Evolutionary conservation across 805 yeast genomes (phyloP).

Genomic region (Candida hispaniensis): DNA sequence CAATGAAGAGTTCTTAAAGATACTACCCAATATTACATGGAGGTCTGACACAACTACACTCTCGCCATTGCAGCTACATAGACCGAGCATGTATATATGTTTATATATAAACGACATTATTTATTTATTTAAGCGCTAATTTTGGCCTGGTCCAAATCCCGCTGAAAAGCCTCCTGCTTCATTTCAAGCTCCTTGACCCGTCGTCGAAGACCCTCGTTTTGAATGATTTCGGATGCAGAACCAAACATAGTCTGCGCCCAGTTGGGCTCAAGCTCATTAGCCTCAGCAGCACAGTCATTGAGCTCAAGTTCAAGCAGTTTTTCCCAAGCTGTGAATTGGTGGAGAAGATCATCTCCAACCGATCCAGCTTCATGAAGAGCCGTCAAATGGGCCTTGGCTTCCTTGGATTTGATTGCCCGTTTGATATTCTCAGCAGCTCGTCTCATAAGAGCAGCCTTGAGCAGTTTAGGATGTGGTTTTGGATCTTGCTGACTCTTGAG

Average conservation of each 20-base stretch:
- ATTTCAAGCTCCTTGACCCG: conserved; percentile 36
- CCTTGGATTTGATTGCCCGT: conserved; percentile 72
- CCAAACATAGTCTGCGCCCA: conserved; percentile 74
- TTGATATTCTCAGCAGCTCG: conserved; percentile 84
- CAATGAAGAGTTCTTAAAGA: too few species aligned
- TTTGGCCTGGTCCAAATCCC: conserved; percentile 15
- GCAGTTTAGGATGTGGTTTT: conserved; percentile 65
- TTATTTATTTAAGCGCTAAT: conserved; percentile 4
- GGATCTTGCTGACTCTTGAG: conserved; percentile 40
- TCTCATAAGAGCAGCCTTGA: conserved; percentile 55
- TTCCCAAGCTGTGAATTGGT: conserved; percentile 65
- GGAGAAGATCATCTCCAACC: conserved; percentile 81
- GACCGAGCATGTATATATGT: too few species aligned
- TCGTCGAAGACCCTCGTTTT: conserved; percentile 82
- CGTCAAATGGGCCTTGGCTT: conserved; percentile 57
- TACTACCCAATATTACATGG: too few species aligned
- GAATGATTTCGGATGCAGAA: conserved; percentile 77
- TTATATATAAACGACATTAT: neutral
- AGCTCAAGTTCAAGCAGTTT: conserved; percentile 76
- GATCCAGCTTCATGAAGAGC: conserved; percentile 76
- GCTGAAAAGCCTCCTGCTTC: conserved; percentile 18
- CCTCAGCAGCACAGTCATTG: conserved; percentile 62
- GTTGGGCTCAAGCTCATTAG: conserved; percentile 59
- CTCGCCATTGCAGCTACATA: neutral
- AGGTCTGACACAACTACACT: too few species aligned